Conservation (phyloP, 768 basidiomycete species). For the Porpolomopsis calyptriformis region DNA sequence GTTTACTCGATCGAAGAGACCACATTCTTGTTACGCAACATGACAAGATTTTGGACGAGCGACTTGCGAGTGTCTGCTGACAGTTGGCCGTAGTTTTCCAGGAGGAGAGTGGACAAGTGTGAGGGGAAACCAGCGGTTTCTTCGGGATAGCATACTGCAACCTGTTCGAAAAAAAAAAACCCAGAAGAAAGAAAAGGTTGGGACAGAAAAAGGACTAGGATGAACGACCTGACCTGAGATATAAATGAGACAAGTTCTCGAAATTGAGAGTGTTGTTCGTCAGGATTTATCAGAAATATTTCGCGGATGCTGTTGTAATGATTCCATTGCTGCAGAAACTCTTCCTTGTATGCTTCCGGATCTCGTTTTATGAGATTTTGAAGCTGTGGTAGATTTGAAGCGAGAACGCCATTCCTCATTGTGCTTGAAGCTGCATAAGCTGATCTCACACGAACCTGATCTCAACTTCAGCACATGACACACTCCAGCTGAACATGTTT, state of each 20-base stretch:
- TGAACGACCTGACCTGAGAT: conserved; percentile 68
- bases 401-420: too few species aligned
- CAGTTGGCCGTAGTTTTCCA: conserved; percentile 67
- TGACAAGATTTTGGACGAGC: conserved; percentile 83
- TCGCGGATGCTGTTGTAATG: conserved; percentile 83
- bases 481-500: too few species aligned
- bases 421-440: too few species aligned
- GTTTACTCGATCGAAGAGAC: conserved; percentile 81
- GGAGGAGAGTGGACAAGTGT: conserved; percentile 66
- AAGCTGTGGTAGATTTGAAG: conserved; percentile 85
- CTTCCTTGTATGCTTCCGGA: conserved; percentile 81
- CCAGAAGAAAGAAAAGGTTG: too few species aligned
- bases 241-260: conserved; percentile 86
- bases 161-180: conserved; percentile 35
- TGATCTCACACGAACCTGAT: too few species aligned
- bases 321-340: conserved; percentile 94
- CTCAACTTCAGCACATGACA: too few species aligned
- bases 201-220: conserved; percentile 9
- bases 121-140: conserved; percentile 81
- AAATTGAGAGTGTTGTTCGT: conserved; percentile 78
- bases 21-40: conserved; percentile 87
- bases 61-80: conserved; percentile 75
- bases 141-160: conserved; percentile 87
- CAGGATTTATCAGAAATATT: conserved; percentile 73
- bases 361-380: conserved; percentile 97